phyloP scores from a whole-genome alignment of 345 rosid genomes.

The Fremontodendron californicum region DNA sequence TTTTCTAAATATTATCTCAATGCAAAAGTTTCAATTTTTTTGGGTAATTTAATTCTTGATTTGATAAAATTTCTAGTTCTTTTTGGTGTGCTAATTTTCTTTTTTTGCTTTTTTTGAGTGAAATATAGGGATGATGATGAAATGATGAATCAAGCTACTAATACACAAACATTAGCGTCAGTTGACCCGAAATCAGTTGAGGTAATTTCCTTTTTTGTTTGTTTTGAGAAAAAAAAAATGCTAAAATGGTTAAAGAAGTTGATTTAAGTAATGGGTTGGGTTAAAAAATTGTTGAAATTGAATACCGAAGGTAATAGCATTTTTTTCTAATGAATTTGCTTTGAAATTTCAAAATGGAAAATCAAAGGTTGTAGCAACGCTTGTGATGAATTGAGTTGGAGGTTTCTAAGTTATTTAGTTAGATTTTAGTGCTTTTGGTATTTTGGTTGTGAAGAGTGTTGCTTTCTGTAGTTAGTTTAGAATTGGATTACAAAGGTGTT shows the following conservation, averaged over 20 bases:
- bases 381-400: background rate
- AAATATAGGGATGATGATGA: conserved; percentile 43
- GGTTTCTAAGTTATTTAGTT: background rate
- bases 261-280: background rate
- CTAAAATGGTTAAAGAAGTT: background rate
- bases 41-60: background rate
- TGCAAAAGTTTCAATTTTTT: background rate
- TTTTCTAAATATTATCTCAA: background rate
- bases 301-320: background rate
- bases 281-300: no score
- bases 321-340: background rate
- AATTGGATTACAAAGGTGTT: background rate
- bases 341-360: background rate
- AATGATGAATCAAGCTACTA: conserved; percentile 77
- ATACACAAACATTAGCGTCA: conserved; percentile 51
- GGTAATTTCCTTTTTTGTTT: conserved; percentile 36
- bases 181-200: conserved; percentile 61
- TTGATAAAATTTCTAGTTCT: background rate
- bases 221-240: background rate
- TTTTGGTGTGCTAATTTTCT: background rate
- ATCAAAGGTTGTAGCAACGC: background rate
- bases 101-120: background rate
- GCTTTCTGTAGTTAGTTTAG: background rate
- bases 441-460: background rate
- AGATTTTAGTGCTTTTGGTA: background rate